phyloP scores from a whole-genome alignment of 768 basidiomycete species.

The Amanita pseudoporphyria region DNA sequence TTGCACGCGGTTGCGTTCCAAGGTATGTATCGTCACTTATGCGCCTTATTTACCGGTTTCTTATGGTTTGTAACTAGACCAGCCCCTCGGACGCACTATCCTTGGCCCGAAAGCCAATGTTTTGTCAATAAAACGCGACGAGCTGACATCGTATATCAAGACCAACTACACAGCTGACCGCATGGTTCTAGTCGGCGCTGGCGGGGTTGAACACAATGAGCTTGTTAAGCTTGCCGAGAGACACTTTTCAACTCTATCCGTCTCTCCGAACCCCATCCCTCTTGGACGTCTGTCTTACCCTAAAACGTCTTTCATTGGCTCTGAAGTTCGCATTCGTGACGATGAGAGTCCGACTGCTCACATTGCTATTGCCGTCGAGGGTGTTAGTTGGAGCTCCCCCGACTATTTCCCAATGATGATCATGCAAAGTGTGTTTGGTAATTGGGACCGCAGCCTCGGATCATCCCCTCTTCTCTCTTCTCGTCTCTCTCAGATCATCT shows the following conservation, averaged over 20 bases:
- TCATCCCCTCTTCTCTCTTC: slow-evolving; percentile 85
- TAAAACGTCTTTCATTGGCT: slow-evolving; percentile 80
- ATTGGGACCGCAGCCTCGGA: slow-evolving; percentile 98
- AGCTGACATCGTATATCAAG: slow-evolving; percentile 86
- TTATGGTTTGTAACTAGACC: slow-evolving; percentile 40
- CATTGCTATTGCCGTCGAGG: slow-evolving; percentile 95
- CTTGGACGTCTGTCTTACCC: slow-evolving; percentile 73
- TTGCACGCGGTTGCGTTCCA: slow-evolving; percentile 96
- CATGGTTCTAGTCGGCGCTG: slow-evolving; percentile 97
- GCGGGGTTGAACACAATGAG: slow-evolving; percentile 86
- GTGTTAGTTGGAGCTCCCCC: slow-evolving; percentile 94
- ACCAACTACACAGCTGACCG: slow-evolving; percentile 98
- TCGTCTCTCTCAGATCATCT: slow-evolving; percentile 84
- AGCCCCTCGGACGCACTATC: slow-evolving; percentile 94
- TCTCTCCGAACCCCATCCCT: slow-evolving; percentile 80
- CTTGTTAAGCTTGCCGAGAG: slow-evolving; percentile 93
- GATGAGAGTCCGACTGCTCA: slow-evolving; percentile 85
- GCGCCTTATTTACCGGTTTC: neutral
- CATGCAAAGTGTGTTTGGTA: slow-evolving; percentile 95
- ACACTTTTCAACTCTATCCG: slow-evolving; percentile 84
- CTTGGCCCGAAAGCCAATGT: slow-evolving; percentile 96
- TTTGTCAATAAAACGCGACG: slow-evolving; percentile 85
- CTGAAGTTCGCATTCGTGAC: slow-evolving; percentile 92
- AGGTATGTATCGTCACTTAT: slow-evolving; percentile 38
- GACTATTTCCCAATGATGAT: slow-evolving; percentile 99